Percentiles rank a stretch among this genome's conserved stretches.
phyloP scores from a whole-genome alignment of 192 early-diverging fungal species.

The Linnemannia zychae region DNA sequence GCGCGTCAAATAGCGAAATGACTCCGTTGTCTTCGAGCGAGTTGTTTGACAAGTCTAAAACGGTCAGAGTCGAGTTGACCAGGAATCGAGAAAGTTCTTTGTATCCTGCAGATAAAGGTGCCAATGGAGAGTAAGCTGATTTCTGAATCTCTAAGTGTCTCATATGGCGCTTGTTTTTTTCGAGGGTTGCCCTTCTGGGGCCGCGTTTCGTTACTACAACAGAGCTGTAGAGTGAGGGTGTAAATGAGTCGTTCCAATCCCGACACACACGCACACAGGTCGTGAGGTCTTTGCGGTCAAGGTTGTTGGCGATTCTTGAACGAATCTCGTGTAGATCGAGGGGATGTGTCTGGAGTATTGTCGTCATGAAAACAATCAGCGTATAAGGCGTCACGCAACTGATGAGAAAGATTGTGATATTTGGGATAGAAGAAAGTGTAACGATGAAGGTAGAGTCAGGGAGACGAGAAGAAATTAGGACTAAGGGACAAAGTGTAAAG shows the following conservation, averaged over 20 bases:
- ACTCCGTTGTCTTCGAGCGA: too few species aligned
- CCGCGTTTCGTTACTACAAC: slow-evolving; percentile 1
- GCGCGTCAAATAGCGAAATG: too few species aligned
- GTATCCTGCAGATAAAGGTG: not conserved
- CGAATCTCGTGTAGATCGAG: slow-evolving; percentile 33
- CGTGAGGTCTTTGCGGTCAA: slow-evolving; percentile 20
- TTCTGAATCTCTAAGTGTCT: not conserved
- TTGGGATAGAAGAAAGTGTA: not conserved
- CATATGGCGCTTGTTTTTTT: slow-evolving; percentile 19
- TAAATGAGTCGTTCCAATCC: slow-evolving; percentile 27
- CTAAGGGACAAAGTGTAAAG: too few species aligned
- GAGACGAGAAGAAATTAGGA: too few species aligned
- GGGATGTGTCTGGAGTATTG: slow-evolving; percentile 19
- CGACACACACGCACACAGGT: slow-evolving; percentile 31
- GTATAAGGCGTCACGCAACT: too few species aligned
- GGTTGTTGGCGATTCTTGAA: slow-evolving; percentile 21
- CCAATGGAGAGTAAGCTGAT: not conserved
- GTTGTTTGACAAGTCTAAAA: too few species aligned
- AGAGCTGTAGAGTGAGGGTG: slow-evolving; percentile 28
- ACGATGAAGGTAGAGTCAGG: too few species aligned
- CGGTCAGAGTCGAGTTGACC: slow-evolving; percentile 13
- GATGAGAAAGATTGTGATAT: too few species aligned
- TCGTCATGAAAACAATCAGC: too few species aligned
- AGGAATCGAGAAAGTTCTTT: not conserved
- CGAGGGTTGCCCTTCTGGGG: not conserved